phyloP scores from a whole-genome alignment of 2,329 filamentous ascomycete species.

The Stachybotrys chartarum region DNA sequence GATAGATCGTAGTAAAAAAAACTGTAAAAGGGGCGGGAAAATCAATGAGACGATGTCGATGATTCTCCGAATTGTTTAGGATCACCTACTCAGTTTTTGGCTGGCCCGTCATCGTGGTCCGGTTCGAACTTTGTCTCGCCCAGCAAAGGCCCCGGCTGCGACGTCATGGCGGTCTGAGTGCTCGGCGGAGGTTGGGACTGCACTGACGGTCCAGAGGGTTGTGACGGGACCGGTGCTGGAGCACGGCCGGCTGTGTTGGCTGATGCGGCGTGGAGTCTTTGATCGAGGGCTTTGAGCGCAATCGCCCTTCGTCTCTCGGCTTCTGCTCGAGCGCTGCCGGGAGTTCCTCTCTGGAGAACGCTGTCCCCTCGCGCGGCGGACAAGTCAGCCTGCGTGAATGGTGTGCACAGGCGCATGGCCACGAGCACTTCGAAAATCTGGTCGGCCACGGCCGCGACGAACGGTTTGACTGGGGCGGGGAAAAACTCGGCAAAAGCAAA shows the following conservation, averaged over 20 bases:
- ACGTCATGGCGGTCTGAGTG: slow-evolving; percentile 51
- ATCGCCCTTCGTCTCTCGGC: slow-evolving; percentile 84
- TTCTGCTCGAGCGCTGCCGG: slow-evolving; percentile 73
- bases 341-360: slow-evolving; percentile 47
- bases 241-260: slow-evolving; percentile 29
- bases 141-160: slow-evolving; percentile 47
- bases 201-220: slow-evolving; percentile 45
- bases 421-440: slow-evolving; percentile 67
- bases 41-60: not conserved
- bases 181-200: slow-evolving; percentile 49
- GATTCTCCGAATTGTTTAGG: not conserved
- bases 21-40: not conserved
- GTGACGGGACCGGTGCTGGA: slow-evolving; percentile 16
- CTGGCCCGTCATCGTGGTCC: slow-evolving; percentile 43
- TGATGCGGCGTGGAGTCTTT: slow-evolving; percentile 81
- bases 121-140: slow-evolving; percentile 66
- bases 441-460: slow-evolving; percentile 63
- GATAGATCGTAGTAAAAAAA: not conserved
- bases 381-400: slow-evolving; percentile 77
- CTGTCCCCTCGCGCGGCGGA: slow-evolving; percentile 63
- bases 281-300: slow-evolving; percentile 85
- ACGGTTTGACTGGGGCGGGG: slow-evolving; percentile 72
- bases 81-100: slow-evolving; percentile 16
- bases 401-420: slow-evolving; percentile 69
- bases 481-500: slow-evolving; percentile 97